A percentile compares a stretch with the other conserved stretches of the same genome.
phyloP scores from a whole-genome alignment of 108 stramenopile species.

The Cylindrotheca closterium region DNA sequence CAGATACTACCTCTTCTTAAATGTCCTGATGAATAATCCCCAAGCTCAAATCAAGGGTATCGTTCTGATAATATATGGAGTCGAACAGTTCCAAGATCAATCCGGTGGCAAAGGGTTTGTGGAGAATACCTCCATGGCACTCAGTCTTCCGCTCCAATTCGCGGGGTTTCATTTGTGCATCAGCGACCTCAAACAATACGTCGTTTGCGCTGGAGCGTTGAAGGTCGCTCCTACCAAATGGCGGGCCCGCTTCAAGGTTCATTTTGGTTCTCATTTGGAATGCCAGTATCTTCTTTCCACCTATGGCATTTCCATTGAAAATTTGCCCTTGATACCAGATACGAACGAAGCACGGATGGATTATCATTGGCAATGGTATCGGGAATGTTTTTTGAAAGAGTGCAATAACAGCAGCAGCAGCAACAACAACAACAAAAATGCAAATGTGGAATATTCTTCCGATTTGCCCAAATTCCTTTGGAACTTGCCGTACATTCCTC shows the following conservation, averaged over 20 bases:
- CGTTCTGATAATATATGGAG: not conserved
- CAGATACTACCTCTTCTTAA: not conserved
- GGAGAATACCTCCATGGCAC: not conserved
- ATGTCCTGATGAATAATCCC: not conserved
- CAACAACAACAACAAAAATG: no score
- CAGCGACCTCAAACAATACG: not conserved
- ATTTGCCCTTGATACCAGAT: not conserved
- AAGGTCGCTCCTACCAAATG: not conserved
- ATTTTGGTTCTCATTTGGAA: conserved; percentile 25
- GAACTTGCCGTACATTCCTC: not conserved
- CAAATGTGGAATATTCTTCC: no score
- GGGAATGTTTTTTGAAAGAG: not conserved
- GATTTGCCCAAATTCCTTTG: not conserved
- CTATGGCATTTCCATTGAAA: conserved; percentile 7
- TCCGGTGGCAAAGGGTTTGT: not conserved
- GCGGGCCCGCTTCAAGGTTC: conserved; percentile 1
- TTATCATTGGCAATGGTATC: not conserved
- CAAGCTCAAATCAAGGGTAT: not conserved
- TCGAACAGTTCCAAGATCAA: not conserved
- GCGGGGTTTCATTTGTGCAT: not conserved
- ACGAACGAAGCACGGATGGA: not conserved
- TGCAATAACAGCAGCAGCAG: no score
- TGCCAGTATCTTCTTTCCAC: conserved; percentile 13
- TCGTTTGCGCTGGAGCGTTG: not conserved
- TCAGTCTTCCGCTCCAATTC: not conserved